phyloP scores from a whole-genome alignment of 2,329 filamentous ascomycete species.

The Botrytis aclada region DNA sequence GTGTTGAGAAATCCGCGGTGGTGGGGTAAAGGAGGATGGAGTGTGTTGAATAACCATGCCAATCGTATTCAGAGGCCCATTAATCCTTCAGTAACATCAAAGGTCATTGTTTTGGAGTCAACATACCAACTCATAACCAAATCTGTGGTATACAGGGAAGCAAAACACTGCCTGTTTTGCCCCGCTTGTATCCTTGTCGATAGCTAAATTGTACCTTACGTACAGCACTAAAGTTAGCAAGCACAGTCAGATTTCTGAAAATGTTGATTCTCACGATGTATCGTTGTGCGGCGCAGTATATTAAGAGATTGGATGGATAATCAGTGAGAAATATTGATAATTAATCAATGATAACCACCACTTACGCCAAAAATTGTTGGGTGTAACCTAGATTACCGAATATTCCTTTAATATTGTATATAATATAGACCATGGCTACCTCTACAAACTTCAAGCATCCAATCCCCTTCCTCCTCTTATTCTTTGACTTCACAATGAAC shows the following conservation, averaged over 20 bases:
- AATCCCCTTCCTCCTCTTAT: not conserved
- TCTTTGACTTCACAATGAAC: not conserved
- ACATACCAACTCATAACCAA: not conserved
- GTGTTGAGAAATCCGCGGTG: not conserved
- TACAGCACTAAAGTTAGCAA: not conserved
- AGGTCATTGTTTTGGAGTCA: too few species aligned
- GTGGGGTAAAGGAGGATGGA: not conserved
- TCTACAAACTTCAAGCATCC: not conserved
- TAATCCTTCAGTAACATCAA: too few species aligned
- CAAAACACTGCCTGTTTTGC: not conserved
- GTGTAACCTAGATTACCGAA: not conserved
- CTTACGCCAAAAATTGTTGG: not conserved
- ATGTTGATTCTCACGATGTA: not conserved
- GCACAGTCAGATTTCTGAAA: not conserved
- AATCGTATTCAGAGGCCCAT: too few species aligned
- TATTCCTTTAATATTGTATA: not conserved
- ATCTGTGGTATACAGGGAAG: not conserved
- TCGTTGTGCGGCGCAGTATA: not conserved
- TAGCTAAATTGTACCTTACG: not conserved
- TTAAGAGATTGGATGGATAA: not conserved
- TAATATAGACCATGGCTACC: not conserved
- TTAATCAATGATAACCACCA: not conserved
- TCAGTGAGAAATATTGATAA: not conserved
- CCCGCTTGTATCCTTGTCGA: not conserved
- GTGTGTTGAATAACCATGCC: not conserved